Evolutionary conservation across 2,329 filamentous ascomycete species (phyloP).

Genomic region (Hypoxylon sp.): DNA sequence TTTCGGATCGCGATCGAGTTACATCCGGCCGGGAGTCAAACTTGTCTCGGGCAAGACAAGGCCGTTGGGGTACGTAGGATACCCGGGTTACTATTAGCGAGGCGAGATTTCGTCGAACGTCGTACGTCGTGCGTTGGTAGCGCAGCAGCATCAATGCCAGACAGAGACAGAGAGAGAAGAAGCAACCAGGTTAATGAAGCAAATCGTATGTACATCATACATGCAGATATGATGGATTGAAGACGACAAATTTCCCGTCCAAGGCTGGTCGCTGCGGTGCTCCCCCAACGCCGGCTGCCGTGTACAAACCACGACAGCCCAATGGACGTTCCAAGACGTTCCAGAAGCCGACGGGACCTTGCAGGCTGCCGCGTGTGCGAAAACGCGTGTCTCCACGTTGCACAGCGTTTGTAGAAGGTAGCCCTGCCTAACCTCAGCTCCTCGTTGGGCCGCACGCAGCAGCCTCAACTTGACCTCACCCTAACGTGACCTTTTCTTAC

Average conservation of each 20-base stretch:
- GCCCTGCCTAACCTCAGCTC: constrained; percentile 45
- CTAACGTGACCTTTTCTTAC: constrained; percentile 14
- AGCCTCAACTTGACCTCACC: constrained; percentile 47
- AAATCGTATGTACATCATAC: constrained; percentile 18
- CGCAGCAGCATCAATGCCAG: background rate
- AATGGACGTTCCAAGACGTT: constrained; percentile 44
- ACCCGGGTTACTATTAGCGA: background rate
- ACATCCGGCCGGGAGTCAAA: constrained; percentile 38
- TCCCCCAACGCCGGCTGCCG: constrained; percentile 38
- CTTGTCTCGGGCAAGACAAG: constrained; percentile 11
- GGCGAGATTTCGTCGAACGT: constrained; percentile 17
- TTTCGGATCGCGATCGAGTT: constrained; percentile 39
- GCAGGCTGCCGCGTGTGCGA: constrained; percentile 45
- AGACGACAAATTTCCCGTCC: constrained; percentile 10
- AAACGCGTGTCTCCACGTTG: constrained; percentile 44
- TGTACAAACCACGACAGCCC: constrained; percentile 38
- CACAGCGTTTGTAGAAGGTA: constrained; percentile 47
- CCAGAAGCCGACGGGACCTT: constrained; percentile 49
- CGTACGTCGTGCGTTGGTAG: constrained; percentile 6
- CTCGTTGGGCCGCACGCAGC: constrained; percentile 43
- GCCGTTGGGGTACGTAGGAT: constrained; percentile 5
- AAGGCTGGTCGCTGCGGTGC: constrained; percentile 28
- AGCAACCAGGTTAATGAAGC: background rate
- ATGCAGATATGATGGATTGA: constrained; percentile 17
- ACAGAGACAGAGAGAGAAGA: background rate